These are phyloP conservation scores for Termitomyces eurrhizus DNA, from an alignment of 768 basidiomycete species.

Conservation along the genomic window DNA sequence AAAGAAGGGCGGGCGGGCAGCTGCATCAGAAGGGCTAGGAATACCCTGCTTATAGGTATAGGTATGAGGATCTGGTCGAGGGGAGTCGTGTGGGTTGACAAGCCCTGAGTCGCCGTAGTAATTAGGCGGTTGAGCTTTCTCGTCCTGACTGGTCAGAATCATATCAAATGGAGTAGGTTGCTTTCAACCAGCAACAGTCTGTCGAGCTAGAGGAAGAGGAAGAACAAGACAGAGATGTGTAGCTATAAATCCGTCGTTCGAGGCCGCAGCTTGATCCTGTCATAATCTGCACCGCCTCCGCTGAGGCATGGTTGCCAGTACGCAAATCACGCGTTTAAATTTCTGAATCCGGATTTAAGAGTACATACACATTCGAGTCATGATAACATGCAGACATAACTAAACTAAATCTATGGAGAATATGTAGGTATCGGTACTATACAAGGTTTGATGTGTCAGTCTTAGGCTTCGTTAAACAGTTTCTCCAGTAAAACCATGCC, in stretches of 20 bases:
- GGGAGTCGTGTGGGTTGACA: not conserved
- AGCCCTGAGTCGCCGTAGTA: slow-evolving; percentile 5
- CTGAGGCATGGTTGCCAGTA: not conserved
- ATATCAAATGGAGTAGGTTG: slow-evolving; percentile 1
- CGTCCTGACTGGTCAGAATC: slow-evolving; percentile 14
- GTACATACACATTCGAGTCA: not conserved
- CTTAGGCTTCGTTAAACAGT: slow-evolving; percentile 21
- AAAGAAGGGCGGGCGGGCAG: slow-evolving; percentile 8
- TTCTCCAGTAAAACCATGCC: slow-evolving; percentile 45
- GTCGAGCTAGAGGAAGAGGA: not conserved
- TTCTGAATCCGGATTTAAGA: not conserved
- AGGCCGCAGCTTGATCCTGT: not conserved
- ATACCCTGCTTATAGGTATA: not conserved
- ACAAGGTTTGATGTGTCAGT: not conserved
- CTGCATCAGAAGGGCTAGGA: slow-evolving; percentile 5
- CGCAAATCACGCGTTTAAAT: not conserved
- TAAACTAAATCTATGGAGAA: slow-evolving; percentile 4
- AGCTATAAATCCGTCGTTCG: not conserved
- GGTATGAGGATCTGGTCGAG: not conserved
- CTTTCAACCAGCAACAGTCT: not conserved
- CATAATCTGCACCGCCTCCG: slow-evolving; percentile 12
- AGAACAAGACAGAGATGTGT: not conserved
- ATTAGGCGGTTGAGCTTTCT: slow-evolving; percentile 7
- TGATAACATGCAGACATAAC: slow-evolving; percentile 1
- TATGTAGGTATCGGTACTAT: not conserved